phyloP scores from a whole-genome alignment of 2,329 filamentous ascomycete genomes.

The Hypoxylon rubiginosum region DNA sequence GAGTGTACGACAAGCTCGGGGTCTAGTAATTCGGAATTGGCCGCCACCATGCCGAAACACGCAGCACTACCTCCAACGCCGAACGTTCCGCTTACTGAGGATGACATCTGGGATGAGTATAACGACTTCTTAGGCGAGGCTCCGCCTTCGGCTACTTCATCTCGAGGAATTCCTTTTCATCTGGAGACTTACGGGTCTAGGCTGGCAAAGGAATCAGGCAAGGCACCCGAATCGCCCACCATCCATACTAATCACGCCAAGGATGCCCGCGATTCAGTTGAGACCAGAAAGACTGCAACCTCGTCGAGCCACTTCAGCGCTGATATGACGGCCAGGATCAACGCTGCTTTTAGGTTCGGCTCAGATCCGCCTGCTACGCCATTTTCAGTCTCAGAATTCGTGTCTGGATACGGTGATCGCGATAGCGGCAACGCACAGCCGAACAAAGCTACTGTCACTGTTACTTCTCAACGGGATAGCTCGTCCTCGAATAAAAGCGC shows the following conservation, averaged over 20 bases:
- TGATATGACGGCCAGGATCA: conserved; percentile 67
- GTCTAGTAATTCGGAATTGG: conserved; percentile 76
- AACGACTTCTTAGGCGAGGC: conserved; percentile 84
- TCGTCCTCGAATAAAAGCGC: conserved; percentile 51
- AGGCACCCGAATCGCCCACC: conserved; percentile 63
- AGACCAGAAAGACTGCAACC: conserved; percentile 52
- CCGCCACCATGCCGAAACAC: conserved; percentile 71
- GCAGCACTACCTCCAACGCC: conserved; percentile 76
- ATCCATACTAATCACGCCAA: conserved; percentile 52
- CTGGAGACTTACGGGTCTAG: conserved; percentile 63
- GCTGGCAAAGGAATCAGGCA: conserved; percentile 53
- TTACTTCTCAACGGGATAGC: conserved; percentile 48
- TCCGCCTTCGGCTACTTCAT: conserved; percentile 68
- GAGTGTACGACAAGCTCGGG: conserved; percentile 68
- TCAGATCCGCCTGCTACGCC: conserved; percentile 60
- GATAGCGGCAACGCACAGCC: conserved; percentile 49
- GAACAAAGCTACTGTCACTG: conserved; percentile 29
- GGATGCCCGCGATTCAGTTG: conserved; percentile 52
- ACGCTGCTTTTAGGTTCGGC: conserved; percentile 60
- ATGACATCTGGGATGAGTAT: conserved; percentile 96
- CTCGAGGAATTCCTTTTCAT: conserved; percentile 68
- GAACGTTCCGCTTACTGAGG: conserved; percentile 75
- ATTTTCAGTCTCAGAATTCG: conserved; percentile 59
- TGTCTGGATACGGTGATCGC: conserved; percentile 57
- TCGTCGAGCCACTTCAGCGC: conserved; percentile 67